Evolutionary conservation across 441 rosid genomes (phyloP).

Genomic region (Syzygium syzygioides): DNA sequence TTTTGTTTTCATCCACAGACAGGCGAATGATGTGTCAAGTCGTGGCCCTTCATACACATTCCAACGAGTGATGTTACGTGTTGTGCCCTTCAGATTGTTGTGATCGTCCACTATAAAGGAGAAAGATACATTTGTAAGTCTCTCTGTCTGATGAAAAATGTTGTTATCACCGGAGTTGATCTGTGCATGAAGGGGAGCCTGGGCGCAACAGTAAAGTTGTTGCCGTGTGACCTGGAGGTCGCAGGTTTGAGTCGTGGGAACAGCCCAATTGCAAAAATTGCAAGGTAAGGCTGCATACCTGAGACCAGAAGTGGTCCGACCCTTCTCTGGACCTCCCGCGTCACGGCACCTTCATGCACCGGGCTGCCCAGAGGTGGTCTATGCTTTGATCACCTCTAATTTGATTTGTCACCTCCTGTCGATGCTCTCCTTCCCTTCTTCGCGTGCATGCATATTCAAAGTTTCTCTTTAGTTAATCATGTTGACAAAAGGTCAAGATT

Average conservation of each 20-base stretch:
- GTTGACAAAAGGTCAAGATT: neutral
- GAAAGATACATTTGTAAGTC: neutral
- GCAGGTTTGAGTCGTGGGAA: neutral
- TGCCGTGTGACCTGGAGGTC: neutral
- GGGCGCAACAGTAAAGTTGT: neutral
- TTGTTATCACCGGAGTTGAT: neutral
- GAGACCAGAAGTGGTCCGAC: neutral
- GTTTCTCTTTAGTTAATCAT: neutral
- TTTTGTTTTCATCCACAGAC: neutral
- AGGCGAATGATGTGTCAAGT: slow-evolving; percentile 10
- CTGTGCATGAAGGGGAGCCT: neutral
- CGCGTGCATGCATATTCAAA: neutral
- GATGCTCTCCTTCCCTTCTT: neutral
- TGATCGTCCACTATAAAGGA: neutral
- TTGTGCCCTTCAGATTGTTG: neutral
- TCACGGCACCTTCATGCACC: neutral
- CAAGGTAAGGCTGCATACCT: neutral
- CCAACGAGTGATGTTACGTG: neutral
- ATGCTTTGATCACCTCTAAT: neutral
- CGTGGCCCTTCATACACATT: slow-evolving; percentile 7
- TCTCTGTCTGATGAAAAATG: neutral
- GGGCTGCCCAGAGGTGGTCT: neutral
- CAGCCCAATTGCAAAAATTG: neutral
- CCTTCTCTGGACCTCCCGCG: neutral
- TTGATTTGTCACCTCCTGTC: neutral